These are phyloP conservation scores for Circinella minor DNA, from an alignment of 371 early-diverging fungal genomes.

Conservation along the genomic window DNA sequence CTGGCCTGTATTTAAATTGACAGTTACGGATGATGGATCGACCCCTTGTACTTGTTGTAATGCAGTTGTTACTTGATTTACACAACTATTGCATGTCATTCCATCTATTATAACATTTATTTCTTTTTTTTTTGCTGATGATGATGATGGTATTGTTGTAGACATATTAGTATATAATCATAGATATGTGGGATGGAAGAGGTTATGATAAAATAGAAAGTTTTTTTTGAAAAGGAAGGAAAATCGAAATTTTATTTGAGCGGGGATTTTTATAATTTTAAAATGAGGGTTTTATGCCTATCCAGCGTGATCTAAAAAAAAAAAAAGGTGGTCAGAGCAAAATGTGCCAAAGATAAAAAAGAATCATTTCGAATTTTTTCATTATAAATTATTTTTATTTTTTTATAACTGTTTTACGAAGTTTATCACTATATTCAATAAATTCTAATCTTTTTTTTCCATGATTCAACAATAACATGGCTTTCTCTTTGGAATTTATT, in stretches of 20 bases:
- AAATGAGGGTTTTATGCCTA: constrained; percentile 5
- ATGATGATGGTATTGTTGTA: neutral
- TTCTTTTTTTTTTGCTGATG: neutral
- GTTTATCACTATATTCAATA: constrained; percentile 9
- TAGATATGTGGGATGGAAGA: neutral
- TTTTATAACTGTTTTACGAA: neutral
- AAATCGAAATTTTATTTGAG: neutral
- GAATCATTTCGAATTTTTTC: too few relatives aligned
- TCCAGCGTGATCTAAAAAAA: neutral
- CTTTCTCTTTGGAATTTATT: neutral
- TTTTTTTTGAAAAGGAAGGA: neutral
- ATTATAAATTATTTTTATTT: neutral
- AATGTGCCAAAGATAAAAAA: too few relatives aligned
- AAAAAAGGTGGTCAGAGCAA: too few relatives aligned
- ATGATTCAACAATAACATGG: neutral
- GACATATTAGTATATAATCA: too few relatives aligned
- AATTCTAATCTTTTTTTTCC: neutral
- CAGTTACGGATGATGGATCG: constrained; percentile 10
- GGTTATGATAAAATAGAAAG: neutral
- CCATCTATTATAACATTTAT: constrained; percentile 22
- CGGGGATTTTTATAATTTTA: constrained; percentile 1
- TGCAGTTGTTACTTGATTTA: constrained; percentile 26
- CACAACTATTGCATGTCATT: constrained; percentile 47
- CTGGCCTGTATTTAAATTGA: constrained; percentile 30
- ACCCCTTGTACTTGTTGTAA: constrained; percentile 27